Base-by-base conservation (phyloP, 306 rosid genomes). In the Cotoneaster glaucophyllus region DNA sequence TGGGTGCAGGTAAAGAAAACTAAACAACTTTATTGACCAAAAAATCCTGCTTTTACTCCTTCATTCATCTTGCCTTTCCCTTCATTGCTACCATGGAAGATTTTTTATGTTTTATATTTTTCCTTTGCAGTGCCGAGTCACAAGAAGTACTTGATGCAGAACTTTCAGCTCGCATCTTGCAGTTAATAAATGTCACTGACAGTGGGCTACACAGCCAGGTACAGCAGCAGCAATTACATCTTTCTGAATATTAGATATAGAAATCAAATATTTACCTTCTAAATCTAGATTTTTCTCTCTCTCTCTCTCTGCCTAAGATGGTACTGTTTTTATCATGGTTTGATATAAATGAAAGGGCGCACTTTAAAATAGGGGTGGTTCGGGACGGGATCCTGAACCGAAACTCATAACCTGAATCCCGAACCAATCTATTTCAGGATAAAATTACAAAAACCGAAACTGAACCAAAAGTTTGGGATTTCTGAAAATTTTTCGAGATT, bases 111-210 rank as follows among this genome's bases (percentile, higher is more conserved):
- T 21, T 66, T 65, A 57, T 14, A 57, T 67, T 62, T 89, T 77
- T 85, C 71, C 76, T 73, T 48, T 81, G 84, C 84, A 94, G 98
- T 83, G 79, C 79, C 79, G 98, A 94, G 77, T 88, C 97, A 26
- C 98, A 92, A 73, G 98, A 94, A 86, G 91, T 90, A 78, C 93
- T 90, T 67, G 98, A 94, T 86, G 98, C 97, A 4, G 98, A 94
- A 87, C 90, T 94, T 74, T 92, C 98, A 59, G 98, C 98, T 73
- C 98, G 97, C 76, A 92, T 94, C 80, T 84, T 94, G 82, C 98
- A 90, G 82, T 79, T 94, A 82, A 88, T 94, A 79, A 94, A 88
- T 81, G 91, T 91, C 70, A 91, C 93, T 62, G 98, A 94, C 84
- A 92, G 85, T 86, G 98, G 98, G 77, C 84, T 88, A 73, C 98